Base-by-base conservation (phyloP, 805 yeast species). In the Kodamaea fukazawae region DNA sequence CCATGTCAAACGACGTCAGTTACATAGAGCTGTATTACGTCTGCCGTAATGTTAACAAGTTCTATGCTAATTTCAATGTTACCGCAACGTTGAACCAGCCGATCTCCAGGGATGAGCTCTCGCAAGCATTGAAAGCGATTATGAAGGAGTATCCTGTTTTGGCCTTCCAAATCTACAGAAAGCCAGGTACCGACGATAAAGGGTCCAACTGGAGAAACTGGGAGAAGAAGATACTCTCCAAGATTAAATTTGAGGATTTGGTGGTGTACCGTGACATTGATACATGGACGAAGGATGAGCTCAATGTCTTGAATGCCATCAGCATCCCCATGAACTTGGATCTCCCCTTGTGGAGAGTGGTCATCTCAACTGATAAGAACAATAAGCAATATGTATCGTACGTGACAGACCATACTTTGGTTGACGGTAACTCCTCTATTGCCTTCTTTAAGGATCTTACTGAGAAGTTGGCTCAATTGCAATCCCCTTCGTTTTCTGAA, bases 311-410 rank as follows among this genome's bases (percentile, higher is more conserved):
- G 25, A 36, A 31, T 12, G 14, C 4, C 9, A 18, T 36, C 8
- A 12, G n/a, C 12, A 29, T 36, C 20, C 23, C 28, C 16, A 18
- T 23, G 25, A 23, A 36, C 13, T 4, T 10, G 3, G 26, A 22
- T 2, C 13, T 16, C 22, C 40, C 40, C 7, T 36, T 36, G 30
- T 36, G 40, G 40, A 20, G 30, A 15, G 23, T 36, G 15, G 30
- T 36, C 10, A 34, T 36, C 11, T 29, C 22, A 10, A 20, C 23
- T 8, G 31, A 36, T 12, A 16, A 8, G 2, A 15, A 15, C 10
- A 23, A 17, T 5, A 23, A 20, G 8, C 40, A 36, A 34, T 36
- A 36, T n/a, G 9, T 36, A 10, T 23, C 34, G 2, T 36, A 15
- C 25, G 34, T 25, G 11, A 25, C 30, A 2, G 40, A 36, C 15